Base-by-base conservation (phyloP, 768 basidiomycete species). In the Amanita pseudoporphyria region DNA sequence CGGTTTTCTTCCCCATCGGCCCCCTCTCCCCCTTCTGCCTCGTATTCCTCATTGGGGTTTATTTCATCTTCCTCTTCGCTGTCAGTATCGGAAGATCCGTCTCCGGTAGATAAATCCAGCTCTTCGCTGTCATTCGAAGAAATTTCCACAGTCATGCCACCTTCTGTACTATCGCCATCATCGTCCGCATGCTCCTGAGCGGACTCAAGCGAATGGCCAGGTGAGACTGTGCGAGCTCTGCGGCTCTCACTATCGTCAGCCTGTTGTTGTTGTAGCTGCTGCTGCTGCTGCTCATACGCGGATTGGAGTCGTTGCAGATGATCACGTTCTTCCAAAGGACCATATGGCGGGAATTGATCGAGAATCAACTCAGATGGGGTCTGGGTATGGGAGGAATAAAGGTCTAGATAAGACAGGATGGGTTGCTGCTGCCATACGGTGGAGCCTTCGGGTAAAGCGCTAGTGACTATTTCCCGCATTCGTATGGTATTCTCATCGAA, bases 351-450 rank as follows among this genome's bases (percentile, higher is more conserved):
- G 24, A 40, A 39, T 12, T 38, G 36, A 22, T 12, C 36, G n/a
- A 48, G 10, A 9, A 37, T 37, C 33, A 19, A 26, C 19, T 37
- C 36, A 28, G 56, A 53, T 5, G 57, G 51, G 12, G 55, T 57
- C 35, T 44, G 60, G 7, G 39, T 33, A 35, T 44, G 42, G 3
- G 38, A 56, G 42, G 57, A 54, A 35, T 55, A 58, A 26, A 47
- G 53, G 31, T 66, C 58, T 22, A 85, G 69, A 62, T 84, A 85
- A 22, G 76, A 73, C 5, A 77, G 74, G 18, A 82, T 76, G 10
- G 72, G 73, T 3, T 68, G 68, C 31, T 79, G 76, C 13, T 71
- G 70, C 84, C 84, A 87, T 26, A 82, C 81, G 1, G 82, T 82
- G 30, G 82, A 81, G 5, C 72, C 73, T 26, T 55, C 65, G 49